These are phyloP conservation scores for Noccaea caerulescens DNA, from an alignment of 345 rosid species.

Conservation along the genomic window DNA sequence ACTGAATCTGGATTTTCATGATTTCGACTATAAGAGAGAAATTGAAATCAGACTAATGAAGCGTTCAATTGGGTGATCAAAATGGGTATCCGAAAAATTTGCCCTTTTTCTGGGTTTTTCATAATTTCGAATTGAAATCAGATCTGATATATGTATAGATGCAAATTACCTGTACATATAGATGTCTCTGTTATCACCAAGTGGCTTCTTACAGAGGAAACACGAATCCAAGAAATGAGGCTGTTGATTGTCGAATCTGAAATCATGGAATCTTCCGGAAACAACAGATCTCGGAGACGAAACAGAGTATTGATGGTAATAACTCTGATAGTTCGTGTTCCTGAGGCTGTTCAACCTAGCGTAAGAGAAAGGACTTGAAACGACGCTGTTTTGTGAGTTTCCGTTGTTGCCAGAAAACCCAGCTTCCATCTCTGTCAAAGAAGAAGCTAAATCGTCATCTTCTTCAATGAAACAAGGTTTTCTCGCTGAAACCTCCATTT, in stretches of 20 bases:
- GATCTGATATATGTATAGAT: constrained; percentile 29
- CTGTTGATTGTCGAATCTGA: constrained; percentile 62
- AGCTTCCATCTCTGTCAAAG: constrained; percentile 67
- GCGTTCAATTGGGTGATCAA: neutral
- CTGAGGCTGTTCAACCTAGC: constrained; percentile 51
- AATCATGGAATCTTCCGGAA: constrained; percentile 61
- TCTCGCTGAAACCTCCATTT: constrained; percentile 45
- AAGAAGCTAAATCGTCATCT: constrained; percentile 63
- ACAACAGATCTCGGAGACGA: constrained; percentile 62
- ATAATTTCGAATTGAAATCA: neutral
- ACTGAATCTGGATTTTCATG: neutral
- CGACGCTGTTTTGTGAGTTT: constrained; percentile 28
- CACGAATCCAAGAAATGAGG: constrained; percentile 78
- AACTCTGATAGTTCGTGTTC: constrained; percentile 34
- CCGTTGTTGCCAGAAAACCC: constrained; percentile 49
- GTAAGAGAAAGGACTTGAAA: constrained; percentile 50
- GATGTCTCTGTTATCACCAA: constrained; percentile 74
- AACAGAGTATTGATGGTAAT: constrained; percentile 40
- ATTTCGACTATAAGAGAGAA: neutral
- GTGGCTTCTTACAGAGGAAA: constrained; percentile 68
- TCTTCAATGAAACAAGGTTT: constrained; percentile 56
- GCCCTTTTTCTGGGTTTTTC: neutral
- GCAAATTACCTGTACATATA: constrained; percentile 72
- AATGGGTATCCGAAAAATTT: neutral
- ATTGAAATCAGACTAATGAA: neutral